Percentiles rank a stretch among this genome's conserved stretches.
Conservation (phyloP, 257 asterid species). For the Craterostigma plantagineum region DNA sequence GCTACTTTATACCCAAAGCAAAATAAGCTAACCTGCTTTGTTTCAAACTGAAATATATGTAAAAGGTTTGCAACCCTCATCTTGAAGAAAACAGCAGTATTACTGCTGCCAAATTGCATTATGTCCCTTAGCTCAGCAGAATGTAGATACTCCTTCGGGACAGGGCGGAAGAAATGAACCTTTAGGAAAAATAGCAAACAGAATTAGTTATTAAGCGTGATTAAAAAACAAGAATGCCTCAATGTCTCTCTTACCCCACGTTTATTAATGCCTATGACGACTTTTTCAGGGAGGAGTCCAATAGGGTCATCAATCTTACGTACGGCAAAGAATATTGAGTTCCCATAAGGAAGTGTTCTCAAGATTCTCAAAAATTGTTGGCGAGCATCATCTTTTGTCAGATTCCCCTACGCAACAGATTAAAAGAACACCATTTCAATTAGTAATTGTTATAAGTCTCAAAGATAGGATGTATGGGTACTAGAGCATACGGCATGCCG, state of each 20-base stretch:
- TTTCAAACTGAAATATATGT: slow-evolving; percentile 94
- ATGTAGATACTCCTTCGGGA: slow-evolving; percentile 92
- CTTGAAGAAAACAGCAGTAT: slow-evolving; percentile 93
- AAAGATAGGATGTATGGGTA: too few species aligned
- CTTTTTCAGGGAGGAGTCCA: slow-evolving; percentile 91
- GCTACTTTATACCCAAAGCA: too few species aligned
- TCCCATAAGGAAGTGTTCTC: slow-evolving; percentile 93
- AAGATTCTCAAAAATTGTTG: slow-evolving; percentile 84
- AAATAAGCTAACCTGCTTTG: slow-evolving; percentile 90
- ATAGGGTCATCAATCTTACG: slow-evolving; percentile 99
- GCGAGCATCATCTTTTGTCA: slow-evolving; percentile 95
- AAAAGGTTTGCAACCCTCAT: slow-evolving; percentile 98
- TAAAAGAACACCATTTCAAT: slow-evolving; percentile 5
- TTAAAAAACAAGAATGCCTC: neutral
- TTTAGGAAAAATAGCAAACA: slow-evolving; percentile 14
- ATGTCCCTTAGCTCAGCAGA: slow-evolving; percentile 98
- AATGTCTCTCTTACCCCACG: slow-evolving; percentile 73
- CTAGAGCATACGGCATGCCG: too few species aligned
- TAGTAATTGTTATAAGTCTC: too few species aligned
- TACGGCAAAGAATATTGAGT: slow-evolving; percentile 89
- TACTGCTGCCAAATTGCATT: slow-evolving; percentile 99
- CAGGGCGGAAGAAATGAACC: slow-evolving; percentile 99
- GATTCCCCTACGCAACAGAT: slow-evolving; percentile 40
- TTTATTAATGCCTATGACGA: slow-evolving; percentile 80
- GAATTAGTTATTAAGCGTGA: neutral